A percentile compares a stretch with the other conserved stretches of the same genome.
Evolutionary conservation across 306 rosid genomes (phyloP).

Genomic region (Castanospermum australe): DNA sequence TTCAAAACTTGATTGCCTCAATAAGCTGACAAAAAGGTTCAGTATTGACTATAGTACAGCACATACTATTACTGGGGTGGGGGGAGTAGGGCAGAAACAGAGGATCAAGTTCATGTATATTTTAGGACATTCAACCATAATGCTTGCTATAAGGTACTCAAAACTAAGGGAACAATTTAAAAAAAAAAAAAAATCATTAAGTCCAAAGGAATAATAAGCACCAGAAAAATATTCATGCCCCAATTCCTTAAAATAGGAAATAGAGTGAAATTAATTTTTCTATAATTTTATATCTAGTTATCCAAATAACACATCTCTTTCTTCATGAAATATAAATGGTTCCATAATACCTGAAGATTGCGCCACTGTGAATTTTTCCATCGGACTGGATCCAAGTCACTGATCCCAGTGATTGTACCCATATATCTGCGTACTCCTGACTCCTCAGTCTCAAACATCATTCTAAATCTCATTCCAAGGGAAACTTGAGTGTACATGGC

Average conservation of each 20-base stretch:
- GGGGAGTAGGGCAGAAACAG: not conserved
- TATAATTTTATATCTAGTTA: not conserved
- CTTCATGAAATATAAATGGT: not conserved
- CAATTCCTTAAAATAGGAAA: not conserved
- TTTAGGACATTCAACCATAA: not conserved
- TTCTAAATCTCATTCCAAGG: slow-evolving; percentile 96
- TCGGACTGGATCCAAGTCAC: slow-evolving; percentile 77
- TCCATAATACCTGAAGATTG: slow-evolving; percentile 76
- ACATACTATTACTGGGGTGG: not conserved
- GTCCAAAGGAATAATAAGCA: not conserved
- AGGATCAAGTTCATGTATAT: not conserved
- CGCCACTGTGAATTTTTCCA: slow-evolving; percentile 98
- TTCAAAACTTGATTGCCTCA: slow-evolving; percentile 3
- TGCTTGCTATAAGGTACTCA: not conserved
- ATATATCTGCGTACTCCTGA: slow-evolving; percentile 95
- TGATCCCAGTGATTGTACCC: slow-evolving; percentile 92
- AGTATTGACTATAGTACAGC: not conserved
- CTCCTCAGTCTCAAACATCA: slow-evolving; percentile 98
- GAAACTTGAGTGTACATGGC: slow-evolving; percentile 91
- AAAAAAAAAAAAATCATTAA: not conserved
- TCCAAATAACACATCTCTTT: slow-evolving; percentile 4
- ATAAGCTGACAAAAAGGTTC: slow-evolving; percentile 9
- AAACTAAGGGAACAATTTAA: not conserved
- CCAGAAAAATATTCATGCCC: not conserved
- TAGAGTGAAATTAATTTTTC: not conserved